Evolutionary conservation across 371 early-diverging fungal species (phyloP).

Genomic region (Mortierella sp.): DNA sequence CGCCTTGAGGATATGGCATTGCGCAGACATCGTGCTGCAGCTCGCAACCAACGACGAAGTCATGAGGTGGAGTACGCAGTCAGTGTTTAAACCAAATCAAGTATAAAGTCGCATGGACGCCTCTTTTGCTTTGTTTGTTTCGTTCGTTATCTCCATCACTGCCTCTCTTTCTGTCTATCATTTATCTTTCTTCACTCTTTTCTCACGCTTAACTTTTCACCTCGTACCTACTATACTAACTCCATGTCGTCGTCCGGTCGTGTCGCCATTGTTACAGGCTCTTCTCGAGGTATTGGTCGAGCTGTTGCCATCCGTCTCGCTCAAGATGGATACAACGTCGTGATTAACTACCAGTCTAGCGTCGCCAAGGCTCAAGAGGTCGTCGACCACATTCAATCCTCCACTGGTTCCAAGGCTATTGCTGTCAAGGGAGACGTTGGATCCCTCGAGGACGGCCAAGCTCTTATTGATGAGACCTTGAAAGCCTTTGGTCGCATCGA

Average conservation of each 20-base stretch:
- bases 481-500: conserved; percentile 43
- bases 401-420: conserved; percentile 25
- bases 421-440: conserved; percentile 51
- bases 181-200: not conserved
- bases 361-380: conserved; percentile 33
- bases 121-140: too few relatives aligned
- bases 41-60: too few relatives aligned
- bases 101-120: too few relatives aligned
- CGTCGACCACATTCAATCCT: conserved; percentile 30
- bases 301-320: conserved; percentile 35
- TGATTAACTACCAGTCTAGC: conserved; percentile 35
- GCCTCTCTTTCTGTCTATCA: not conserved
- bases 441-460: conserved; percentile 18
- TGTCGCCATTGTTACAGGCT: conserved; percentile 42
- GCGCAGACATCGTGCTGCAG: too few relatives aligned
- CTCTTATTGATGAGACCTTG: conserved; percentile 29
- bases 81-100: too few relatives aligned
- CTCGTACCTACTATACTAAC: not conserved
- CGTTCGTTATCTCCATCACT: too few relatives aligned
- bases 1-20: too few relatives aligned
- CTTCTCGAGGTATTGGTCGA: conserved; percentile 41
- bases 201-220: not conserved
- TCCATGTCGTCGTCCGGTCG: conserved; percentile 12
- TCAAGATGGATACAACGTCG: conserved; percentile 30
- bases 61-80: too few relatives aligned